Evolutionary conservation across 306 rosid species (phyloP).

Genomic region (Cicer yamashitae): DNA sequence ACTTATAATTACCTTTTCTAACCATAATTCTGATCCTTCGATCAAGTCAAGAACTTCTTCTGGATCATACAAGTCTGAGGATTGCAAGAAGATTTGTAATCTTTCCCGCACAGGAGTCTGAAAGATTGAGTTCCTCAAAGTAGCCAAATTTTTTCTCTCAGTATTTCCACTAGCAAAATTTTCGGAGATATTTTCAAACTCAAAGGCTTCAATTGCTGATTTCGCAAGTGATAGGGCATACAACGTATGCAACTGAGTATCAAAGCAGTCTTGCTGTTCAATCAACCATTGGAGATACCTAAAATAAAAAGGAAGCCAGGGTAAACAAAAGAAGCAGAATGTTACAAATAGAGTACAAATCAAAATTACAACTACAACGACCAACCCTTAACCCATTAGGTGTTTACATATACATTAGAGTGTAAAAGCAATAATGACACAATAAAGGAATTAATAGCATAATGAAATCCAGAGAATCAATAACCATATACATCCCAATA

Average conservation of each 20-base stretch:
- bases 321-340: constrained; percentile 22
- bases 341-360: constrained; percentile 25
- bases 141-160: constrained; percentile 46
- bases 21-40: constrained; percentile 95
- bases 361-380: constrained; percentile 20
- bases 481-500: constrained; percentile 27
- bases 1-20: constrained; percentile 72
- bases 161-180: constrained; percentile 54
- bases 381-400: constrained; percentile 14
- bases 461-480: constrained; percentile 40
- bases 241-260: constrained; percentile 80
- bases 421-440: background rate
- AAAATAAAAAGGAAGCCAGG: constrained; percentile 40
- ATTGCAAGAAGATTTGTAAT: constrained; percentile 84
- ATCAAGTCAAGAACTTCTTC: constrained; percentile 93
- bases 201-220: constrained; percentile 77
- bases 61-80: constrained; percentile 93
- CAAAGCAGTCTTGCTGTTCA: constrained; percentile 82
- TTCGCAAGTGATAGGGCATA: constrained; percentile 94
- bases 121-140: constrained; percentile 58
- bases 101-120: constrained; percentile 77
- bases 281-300: constrained; percentile 98
- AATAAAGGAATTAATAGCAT: constrained; percentile 12
- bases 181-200: constrained; percentile 54
- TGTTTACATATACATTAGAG: background rate